Percentiles rank a stretch among this genome's conserved stretches.
Conservation (phyloP, 176 grass and related monocot species). For the Cenchrus americanus region DNA sequence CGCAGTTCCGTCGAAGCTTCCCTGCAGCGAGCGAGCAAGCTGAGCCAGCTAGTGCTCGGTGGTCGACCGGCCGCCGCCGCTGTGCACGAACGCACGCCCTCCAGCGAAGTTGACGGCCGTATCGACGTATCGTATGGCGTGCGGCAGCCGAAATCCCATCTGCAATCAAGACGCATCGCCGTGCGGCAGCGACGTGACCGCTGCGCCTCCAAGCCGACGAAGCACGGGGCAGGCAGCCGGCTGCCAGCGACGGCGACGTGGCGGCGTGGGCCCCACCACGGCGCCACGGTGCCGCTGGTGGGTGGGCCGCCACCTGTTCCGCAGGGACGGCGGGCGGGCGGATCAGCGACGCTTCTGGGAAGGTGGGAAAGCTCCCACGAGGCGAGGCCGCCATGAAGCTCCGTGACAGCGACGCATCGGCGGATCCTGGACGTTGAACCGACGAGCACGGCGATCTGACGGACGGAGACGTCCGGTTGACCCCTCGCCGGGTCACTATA, state of each 20-base stretch:
- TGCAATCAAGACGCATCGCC: not conserved
- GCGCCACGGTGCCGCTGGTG: not conserved
- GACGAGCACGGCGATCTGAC: not conserved
- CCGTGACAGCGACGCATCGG: constrained; percentile 4
- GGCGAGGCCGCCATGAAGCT: not conserved
- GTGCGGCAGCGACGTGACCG: constrained; percentile 9
- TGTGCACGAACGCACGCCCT: not conserved
- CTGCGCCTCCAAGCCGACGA: not conserved
- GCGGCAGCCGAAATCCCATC: not conserved
- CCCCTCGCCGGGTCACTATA: constrained; percentile 12
- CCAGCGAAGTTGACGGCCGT: not conserved
- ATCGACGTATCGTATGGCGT: not conserved
- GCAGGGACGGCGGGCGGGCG: not conserved
- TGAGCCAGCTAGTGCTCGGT: not conserved
- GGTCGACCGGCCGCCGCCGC: not conserved
- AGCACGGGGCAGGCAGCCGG: not conserved
- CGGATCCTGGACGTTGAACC: fast-evolving
- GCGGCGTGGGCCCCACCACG: not conserved
- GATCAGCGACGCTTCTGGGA: constrained; percentile 39
- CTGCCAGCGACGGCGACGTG: not conserved
- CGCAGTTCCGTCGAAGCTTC: constrained; percentile 32
- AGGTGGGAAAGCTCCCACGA: constrained; percentile 30
- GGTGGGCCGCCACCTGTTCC: constrained; percentile 2
- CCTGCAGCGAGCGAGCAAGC: too few relatives aligned
- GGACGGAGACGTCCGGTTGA: not conserved